These are phyloP conservation scores for Calonectria pseudoreteaudii DNA, from an alignment of 2,329 filamentous ascomycete species.

Conservation along the genomic window DNA sequence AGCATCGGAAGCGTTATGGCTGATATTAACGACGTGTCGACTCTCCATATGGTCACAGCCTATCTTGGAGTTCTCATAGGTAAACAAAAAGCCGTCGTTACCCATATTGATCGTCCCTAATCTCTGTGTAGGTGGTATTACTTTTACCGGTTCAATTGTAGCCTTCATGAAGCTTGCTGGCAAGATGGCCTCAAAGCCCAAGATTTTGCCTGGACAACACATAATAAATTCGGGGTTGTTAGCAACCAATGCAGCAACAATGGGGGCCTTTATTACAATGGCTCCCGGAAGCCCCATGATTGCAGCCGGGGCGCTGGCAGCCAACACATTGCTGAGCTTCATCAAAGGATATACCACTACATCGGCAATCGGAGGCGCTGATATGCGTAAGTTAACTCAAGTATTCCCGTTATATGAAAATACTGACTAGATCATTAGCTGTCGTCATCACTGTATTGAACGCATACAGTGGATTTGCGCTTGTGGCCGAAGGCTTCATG, in stretches of 20 bases:
- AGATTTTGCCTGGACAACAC: constrained; percentile 79
- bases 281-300: constrained; percentile 83
- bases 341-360: constrained; percentile 90
- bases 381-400: constrained; percentile 73
- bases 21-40: constrained; percentile 76
- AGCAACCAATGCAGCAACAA: constrained; percentile 81
- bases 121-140: constrained; percentile 71
- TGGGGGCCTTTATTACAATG: constrained; percentile 86
- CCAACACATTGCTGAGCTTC: constrained; percentile 83
- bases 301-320: constrained; percentile 81
- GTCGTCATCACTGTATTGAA: constrained; percentile 93
- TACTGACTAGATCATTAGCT: constrained; percentile 51
- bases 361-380: constrained; percentile 88
- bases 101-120: not conserved
- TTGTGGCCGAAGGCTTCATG: constrained; percentile 94
- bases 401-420: not conserved
- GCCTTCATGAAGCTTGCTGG: constrained; percentile 90
- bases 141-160: constrained; percentile 91
- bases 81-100: constrained; percentile 35
- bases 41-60: constrained; percentile 85
- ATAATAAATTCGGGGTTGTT: constrained; percentile 80
- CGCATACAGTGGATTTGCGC: constrained; percentile 89
- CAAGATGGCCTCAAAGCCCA: constrained; percentile 82
- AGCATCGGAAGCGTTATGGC: constrained; percentile 89
- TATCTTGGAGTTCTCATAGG: constrained; percentile 89